These are phyloP conservation scores for Skeletonema tropicum DNA, from an alignment of 108 stramenopile species.

Conservation along the genomic window DNA sequence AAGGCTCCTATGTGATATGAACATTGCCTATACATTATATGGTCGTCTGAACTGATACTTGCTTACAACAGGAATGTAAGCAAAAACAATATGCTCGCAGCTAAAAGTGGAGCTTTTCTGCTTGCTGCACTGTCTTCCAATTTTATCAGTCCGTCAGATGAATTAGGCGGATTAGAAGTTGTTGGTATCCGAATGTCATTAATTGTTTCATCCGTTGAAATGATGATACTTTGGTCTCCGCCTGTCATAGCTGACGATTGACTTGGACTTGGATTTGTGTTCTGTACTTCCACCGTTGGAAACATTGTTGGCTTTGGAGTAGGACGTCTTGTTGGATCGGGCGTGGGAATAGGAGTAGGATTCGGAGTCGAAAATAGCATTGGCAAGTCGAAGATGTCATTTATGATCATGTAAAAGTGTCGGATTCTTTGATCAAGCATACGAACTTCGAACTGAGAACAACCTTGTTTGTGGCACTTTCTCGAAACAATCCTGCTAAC, in stretches of 20 bases:
- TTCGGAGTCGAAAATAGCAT: neutral
- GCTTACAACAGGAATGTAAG: neutral
- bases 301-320: neutral
- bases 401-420: constrained; percentile 39
- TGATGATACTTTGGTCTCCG: neutral
- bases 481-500: constrained; percentile 24
- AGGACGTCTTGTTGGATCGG: neutral
- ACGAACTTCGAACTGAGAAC: constrained; percentile 25
- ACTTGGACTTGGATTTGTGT: neutral
- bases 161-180: neutral
- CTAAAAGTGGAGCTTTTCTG: neutral
- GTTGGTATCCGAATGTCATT: neutral
- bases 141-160: neutral
- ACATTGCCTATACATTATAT: too few species aligned
- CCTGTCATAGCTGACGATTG: neutral
- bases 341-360: neutral
- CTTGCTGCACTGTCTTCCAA: neutral
- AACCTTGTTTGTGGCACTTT: constrained; percentile 31
- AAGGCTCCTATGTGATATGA: too few species aligned
- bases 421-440: constrained; percentile 19
- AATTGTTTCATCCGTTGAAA: neutral
- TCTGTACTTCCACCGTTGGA: neutral
- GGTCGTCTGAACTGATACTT: too few species aligned
- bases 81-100: neutral
- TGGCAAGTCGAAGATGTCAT: constrained; percentile 26